Percentiles rank a stretch among this genome's conserved stretches.
These are phyloP conservation scores for Hymenoscyphus scutula DNA, from an alignment of 2,329 filamentous ascomycete species.

Conservation along the genomic window DNA sequence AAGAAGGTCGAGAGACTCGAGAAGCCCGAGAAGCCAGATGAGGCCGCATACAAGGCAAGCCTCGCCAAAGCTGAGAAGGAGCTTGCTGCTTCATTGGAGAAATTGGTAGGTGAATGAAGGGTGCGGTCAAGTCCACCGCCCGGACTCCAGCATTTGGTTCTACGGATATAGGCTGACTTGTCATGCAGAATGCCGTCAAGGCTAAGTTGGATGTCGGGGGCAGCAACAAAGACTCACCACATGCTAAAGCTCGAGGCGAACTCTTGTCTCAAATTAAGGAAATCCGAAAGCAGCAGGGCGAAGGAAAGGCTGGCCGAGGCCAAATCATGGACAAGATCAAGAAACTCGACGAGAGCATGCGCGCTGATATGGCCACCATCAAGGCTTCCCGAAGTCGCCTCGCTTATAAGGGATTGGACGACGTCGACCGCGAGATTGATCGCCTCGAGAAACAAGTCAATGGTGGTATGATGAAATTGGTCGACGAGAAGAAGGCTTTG, in stretches of 20 bases:
- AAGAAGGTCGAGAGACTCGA: constrained; percentile 38
- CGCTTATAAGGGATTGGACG: constrained; percentile 81
- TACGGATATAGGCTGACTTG: constrained; percentile 19
- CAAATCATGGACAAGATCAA: constrained; percentile 87
- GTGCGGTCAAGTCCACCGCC: neutral
- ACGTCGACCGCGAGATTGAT: constrained; percentile 80
- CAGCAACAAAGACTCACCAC: constrained; percentile 76
- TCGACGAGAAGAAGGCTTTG: constrained; percentile 95
- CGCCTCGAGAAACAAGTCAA: constrained; percentile 83
- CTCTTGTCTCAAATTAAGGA: constrained; percentile 77
- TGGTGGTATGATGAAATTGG: constrained; percentile 86
- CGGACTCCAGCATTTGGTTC: neutral
- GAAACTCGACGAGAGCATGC: constrained; percentile 84
- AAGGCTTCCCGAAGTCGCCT: constrained; percentile 81
- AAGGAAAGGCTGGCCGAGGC: constrained; percentile 77
- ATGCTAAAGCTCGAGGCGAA: constrained; percentile 80
- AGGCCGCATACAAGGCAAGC: constrained; percentile 76
- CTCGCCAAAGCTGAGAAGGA: constrained; percentile 84
- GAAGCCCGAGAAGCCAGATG: constrained; percentile 84
- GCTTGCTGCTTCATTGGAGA: constrained; percentile 72
- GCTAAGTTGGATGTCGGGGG: constrained; percentile 82
- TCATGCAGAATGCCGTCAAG: constrained; percentile 75
- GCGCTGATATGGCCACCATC: constrained; percentile 79
- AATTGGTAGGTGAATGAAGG: constrained; percentile 53
- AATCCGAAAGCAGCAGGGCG: constrained; percentile 84